Conservation (phyloP, 371 early-diverging fungal genomes). For the Smittium culicis region DNA sequence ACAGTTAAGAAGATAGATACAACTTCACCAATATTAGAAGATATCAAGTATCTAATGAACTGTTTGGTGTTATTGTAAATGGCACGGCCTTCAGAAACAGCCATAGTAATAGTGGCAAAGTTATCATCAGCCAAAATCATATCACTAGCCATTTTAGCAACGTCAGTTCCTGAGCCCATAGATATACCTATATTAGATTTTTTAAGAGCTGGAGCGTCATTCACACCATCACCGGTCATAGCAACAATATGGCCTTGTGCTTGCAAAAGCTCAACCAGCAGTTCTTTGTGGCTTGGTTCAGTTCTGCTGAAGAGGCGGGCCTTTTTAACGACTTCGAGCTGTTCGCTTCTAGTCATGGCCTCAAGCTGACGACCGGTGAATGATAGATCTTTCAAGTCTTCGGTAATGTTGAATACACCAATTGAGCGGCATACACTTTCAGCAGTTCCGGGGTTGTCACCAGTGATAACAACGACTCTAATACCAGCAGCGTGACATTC, state of each 20-base stretch:
- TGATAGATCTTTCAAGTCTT: slow-evolving; percentile 54
- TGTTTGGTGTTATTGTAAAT: slow-evolving; percentile 97
- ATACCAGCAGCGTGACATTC: slow-evolving; percentile 89
- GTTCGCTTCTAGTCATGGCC: slow-evolving; percentile 51
- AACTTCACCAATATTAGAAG: slow-evolving; percentile 83
- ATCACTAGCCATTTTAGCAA: slow-evolving; percentile 93
- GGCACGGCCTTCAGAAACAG: slow-evolving; percentile 91
- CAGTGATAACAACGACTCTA: slow-evolving; percentile 92
- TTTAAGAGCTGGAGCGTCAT: slow-evolving; percentile 96
- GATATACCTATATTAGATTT: slow-evolving; percentile 97
- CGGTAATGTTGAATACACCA: slow-evolving; percentile 65
- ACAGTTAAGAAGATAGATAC: slow-evolving; percentile 83
- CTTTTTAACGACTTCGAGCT: slow-evolving; percentile 49
- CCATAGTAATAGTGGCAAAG: slow-evolving; percentile 91
- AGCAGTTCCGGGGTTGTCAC: slow-evolving; percentile 93
- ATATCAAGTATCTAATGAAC: slow-evolving; percentile 85
- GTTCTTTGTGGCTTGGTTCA: slow-evolving; percentile 88
- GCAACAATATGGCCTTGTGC: slow-evolving; percentile 79
- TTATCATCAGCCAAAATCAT: slow-evolving; percentile 96
- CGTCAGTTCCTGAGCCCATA: slow-evolving; percentile 97
- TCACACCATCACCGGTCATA: slow-evolving; percentile 98
- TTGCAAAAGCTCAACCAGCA: slow-evolving; percentile 82
- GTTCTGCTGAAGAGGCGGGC: slow-evolving; percentile 86
- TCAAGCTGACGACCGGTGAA: slow-evolving; percentile 93
- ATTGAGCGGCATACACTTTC: slow-evolving; percentile 84